A percentile compares a stretch with the other conserved stretches of the same genome.
Conservation (phyloP, 352 stramenopile genomes). For the Pelagophyceae sp. region DNA sequence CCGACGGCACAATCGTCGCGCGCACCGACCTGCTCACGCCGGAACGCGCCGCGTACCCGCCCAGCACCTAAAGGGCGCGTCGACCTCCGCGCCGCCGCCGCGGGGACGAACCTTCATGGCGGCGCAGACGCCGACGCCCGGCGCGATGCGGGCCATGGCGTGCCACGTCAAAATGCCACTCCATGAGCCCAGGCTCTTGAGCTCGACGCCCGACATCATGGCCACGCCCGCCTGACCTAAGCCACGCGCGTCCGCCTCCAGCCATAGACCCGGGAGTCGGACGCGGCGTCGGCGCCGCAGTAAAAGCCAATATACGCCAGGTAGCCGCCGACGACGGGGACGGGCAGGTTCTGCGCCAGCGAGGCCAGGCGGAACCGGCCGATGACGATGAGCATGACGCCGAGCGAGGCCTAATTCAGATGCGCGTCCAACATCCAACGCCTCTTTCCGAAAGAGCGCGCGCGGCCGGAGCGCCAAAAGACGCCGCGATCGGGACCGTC, state of each 20-base stretch:
- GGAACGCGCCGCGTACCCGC: neutral
- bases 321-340: constrained; percentile 92
- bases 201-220: constrained; percentile 50
- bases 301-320: constrained; percentile 87
- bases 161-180: neutral
- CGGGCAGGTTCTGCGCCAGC: constrained; percentile 90
- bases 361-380: constrained; percentile 81
- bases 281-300: no score
- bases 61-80: no score
- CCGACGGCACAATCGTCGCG: neutral
- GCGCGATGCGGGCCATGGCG: neutral
- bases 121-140: constrained; percentile 18
- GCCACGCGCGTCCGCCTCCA: no score
- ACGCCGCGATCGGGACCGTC: neutral
- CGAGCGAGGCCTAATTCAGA: constrained; percentile 76
- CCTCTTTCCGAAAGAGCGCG: no score
- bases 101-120: neutral
- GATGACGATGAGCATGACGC: constrained; percentile 81
- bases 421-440: constrained; percentile 81
- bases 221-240: constrained; percentile 55
- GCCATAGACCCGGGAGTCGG: constrained; percentile 28
- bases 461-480: no score
- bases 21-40: neutral
- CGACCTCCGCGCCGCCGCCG: no score
- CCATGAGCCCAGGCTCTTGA: constrained; percentile 29